These are phyloP conservation scores for Daldinia sp. DNA, from an alignment of 2,329 filamentous ascomycete genomes.

Conservation along the genomic window DNA sequence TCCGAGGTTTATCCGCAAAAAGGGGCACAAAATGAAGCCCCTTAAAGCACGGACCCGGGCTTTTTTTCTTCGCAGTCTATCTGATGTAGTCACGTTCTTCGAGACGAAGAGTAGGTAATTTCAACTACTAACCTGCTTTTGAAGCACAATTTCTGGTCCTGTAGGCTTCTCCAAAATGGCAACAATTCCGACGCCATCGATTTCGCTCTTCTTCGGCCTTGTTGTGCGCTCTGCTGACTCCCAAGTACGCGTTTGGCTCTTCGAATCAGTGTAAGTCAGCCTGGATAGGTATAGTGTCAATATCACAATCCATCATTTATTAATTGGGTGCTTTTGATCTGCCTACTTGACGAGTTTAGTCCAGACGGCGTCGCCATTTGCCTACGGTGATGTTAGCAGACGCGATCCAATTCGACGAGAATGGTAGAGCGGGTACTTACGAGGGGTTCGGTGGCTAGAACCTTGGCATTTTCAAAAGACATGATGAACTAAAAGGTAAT, in stretches of 20 bases:
- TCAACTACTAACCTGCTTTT: slow-evolving; percentile 60
- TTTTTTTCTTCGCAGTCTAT: too few relatives aligned
- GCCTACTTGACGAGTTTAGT: slow-evolving; percentile 65
- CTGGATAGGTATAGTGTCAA: slow-evolving; percentile 46
- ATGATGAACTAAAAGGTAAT: slow-evolving; percentile 43
- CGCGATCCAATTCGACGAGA: neutral
- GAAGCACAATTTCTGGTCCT: slow-evolving; percentile 66
- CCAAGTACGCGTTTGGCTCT: slow-evolving; percentile 68
- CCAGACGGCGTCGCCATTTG: slow-evolving; percentile 64
- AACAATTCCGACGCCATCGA: slow-evolving; percentile 78
- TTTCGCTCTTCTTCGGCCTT: slow-evolving; percentile 65
- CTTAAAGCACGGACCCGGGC: neutral
- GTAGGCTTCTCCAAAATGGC: slow-evolving; percentile 68
- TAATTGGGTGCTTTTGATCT: neutral
- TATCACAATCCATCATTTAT: neutral
- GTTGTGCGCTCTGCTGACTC: slow-evolving; percentile 77
- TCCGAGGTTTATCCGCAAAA: neutral
- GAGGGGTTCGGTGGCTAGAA: slow-evolving; percentile 55
- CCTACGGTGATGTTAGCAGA: slow-evolving; percentile 45
- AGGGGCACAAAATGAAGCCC: neutral
- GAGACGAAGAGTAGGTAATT: neutral
- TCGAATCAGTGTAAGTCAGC: slow-evolving; percentile 70
- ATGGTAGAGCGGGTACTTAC: slow-evolving; percentile 45
- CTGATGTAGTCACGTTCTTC: neutral
- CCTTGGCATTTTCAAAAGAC: slow-evolving; percentile 54